A percentile compares a stretch with the other conserved stretches of the same genome.
phyloP scores from a whole-genome alignment of 1,139 yeast species.

The Zygoascus meyerae region DNA sequence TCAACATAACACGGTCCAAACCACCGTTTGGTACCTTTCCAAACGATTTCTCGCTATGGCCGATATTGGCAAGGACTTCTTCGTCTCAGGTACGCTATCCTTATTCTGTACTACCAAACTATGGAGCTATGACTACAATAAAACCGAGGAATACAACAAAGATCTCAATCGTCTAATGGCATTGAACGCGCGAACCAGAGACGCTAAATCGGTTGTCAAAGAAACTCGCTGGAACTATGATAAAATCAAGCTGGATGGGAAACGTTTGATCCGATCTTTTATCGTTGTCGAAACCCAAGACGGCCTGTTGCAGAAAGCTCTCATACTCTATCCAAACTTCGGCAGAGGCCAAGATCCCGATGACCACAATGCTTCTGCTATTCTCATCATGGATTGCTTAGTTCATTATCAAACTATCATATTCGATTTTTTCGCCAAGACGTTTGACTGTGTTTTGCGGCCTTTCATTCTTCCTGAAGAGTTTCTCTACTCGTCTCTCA shows the following conservation, averaged over 20 bases:
- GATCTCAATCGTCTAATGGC: slow-evolving; percentile 10
- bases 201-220: slow-evolving; percentile 3
- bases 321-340: slow-evolving; percentile 7
- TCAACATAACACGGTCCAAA: too few relatives aligned
- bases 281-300: slow-evolving; percentile 6
- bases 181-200: slow-evolving; percentile 8
- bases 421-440: slow-evolving; percentile 8
- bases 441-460: slow-evolving; percentile 9
- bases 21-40: too few relatives aligned
- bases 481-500: slow-evolving; percentile 2
- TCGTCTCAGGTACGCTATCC: slow-evolving; percentile 19
- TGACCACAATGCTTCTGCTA: slow-evolving; percentile 1
- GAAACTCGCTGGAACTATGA: slow-evolving; percentile 10
- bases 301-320: slow-evolving; percentile 1
- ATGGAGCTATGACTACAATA: slow-evolving; percentile 12
- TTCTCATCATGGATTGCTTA: slow-evolving; percentile 4
- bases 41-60: too few relatives aligned
- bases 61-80: slow-evolving; percentile 14
- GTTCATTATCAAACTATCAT: slow-evolving; percentile 5
- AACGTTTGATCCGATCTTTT: slow-evolving; percentile 7
- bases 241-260: slow-evolving; percentile 7
- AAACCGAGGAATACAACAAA: slow-evolving; percentile 11
- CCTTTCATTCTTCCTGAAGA: slow-evolving; percentile 6
- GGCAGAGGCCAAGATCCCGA: slow-evolving; percentile 3
- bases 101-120: slow-evolving; percentile 16